Conservation (phyloP, 176 grass and related monocot species). For the Chrysopogon serrulatus region DNA sequence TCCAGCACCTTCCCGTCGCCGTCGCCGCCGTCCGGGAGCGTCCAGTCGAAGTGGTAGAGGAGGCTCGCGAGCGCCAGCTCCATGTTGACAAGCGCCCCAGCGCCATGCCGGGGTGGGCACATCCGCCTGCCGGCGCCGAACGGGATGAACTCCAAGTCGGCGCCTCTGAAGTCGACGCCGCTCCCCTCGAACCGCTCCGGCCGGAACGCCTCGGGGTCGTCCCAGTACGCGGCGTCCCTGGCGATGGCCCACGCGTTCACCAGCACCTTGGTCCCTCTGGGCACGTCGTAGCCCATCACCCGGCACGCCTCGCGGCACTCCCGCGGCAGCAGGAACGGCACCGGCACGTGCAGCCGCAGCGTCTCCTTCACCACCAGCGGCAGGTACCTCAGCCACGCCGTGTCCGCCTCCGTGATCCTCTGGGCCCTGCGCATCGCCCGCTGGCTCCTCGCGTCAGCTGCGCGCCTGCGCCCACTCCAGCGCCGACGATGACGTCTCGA, state of each 20-base stretch:
- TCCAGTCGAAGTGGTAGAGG: slow-evolving; percentile 15
- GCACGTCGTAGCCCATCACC: background rate
- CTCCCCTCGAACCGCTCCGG: slow-evolving; percentile 7
- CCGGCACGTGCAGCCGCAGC: no score
- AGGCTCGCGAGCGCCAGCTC: background rate
- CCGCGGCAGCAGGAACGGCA: background rate
- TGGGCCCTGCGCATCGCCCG: background rate
- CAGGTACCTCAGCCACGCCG: background rate
- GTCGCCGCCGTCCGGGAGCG: background rate
- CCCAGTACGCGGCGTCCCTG: background rate
- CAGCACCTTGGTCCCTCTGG: background rate
- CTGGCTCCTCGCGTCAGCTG: background rate
- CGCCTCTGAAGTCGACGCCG: background rate
- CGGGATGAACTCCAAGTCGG: background rate
- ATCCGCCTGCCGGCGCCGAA: slow-evolving; percentile 1
- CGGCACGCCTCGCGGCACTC: background rate
- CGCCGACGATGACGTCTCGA: slow-evolving; percentile 9
- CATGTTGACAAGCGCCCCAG: background rate
- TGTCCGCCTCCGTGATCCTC: background rate
- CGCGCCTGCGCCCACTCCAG: background rate
- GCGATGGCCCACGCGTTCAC: slow-evolving; percentile 23
- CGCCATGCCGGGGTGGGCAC: background rate
- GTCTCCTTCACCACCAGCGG: background rate
- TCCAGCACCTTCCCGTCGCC: background rate
- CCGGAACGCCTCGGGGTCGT: background rate